Evolutionary conservation across 805 yeast genomes (phyloP).

Genomic region (Candida parachauliodes): DNA sequence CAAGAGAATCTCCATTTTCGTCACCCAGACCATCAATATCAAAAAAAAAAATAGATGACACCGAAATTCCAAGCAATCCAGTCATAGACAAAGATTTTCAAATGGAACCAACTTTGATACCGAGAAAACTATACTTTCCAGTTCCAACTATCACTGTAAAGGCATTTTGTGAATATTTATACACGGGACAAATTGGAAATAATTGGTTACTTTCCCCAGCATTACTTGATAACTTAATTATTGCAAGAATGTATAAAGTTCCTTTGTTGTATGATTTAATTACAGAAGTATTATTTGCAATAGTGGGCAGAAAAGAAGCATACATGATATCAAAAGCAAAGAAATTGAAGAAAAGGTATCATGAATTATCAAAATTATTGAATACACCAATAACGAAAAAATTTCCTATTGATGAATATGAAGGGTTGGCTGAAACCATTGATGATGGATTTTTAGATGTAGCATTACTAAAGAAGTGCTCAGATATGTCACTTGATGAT

Average conservation of each 20-base stretch:
- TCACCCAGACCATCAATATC: constrained; percentile 51
- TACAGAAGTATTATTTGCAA: constrained; percentile 64
- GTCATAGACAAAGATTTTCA: constrained; percentile 31
- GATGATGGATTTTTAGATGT: constrained; percentile 66
- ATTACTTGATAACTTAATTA: constrained; percentile 56
- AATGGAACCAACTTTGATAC: constrained; percentile 62
- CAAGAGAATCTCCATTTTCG: constrained; percentile 34
- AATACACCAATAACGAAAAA: constrained; percentile 19
- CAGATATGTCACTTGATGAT: constrained; percentile 24
- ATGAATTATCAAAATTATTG: constrained; percentile 14
- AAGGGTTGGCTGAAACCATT: constrained; percentile 52
- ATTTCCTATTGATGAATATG: constrained; percentile 49
- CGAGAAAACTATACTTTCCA: constrained; percentile 68
- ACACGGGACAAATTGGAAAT: constrained; percentile 76
- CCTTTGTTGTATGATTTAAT: constrained; percentile 70
- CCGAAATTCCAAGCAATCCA: constrained; percentile 23
- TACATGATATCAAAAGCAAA: constrained; percentile 41
- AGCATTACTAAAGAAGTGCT: constrained; percentile 47
- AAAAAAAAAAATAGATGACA: constrained; percentile 11
- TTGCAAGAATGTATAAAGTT: constrained; percentile 63
- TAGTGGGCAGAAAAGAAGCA: constrained; percentile 65
- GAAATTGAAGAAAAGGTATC: constrained; percentile 24
- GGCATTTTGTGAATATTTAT: constrained; percentile 69
- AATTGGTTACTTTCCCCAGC: constrained; percentile 73
- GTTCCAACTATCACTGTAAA: constrained; percentile 56